phyloP scores from a whole-genome alignment of 306 rosid species.

The Psophocarpus tetragonolobus region DNA sequence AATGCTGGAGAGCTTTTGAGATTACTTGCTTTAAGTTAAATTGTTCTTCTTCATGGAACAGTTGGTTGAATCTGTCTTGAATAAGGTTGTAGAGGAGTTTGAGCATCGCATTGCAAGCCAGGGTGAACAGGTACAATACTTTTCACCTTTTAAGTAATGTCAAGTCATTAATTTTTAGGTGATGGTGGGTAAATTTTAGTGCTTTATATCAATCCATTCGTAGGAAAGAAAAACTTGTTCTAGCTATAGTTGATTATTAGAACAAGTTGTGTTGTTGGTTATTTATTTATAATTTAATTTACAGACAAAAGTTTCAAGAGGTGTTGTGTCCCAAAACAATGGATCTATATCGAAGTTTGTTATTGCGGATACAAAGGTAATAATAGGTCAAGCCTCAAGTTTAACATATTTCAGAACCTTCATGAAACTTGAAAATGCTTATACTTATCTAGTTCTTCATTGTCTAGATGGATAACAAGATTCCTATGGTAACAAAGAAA shows the following conservation, averaged over 20 bases:
- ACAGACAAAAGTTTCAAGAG: constrained; percentile 56
- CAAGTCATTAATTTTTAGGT: neutral
- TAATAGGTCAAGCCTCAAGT: constrained; percentile 10
- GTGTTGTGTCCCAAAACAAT: constrained; percentile 48
- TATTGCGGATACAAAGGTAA: constrained; percentile 60
- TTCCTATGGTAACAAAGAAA: constrained; percentile 42
- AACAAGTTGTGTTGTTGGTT: constrained; percentile 19
- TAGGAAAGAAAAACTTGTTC: neutral
- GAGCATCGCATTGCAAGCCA: constrained; percentile 74
- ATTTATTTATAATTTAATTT: neutral
- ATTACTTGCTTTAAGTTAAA: constrained; percentile 20
- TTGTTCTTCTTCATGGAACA: constrained; percentile 52
- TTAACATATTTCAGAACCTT: constrained; percentile 19
- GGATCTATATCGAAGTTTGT: constrained; percentile 48
- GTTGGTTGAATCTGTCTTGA: constrained; percentile 86
- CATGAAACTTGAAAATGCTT: constrained; percentile 11
- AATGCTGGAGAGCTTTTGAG: constrained; percentile 21
- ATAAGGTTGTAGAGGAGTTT: constrained; percentile 84
- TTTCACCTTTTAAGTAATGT: constrained; percentile 11
- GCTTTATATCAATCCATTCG: neutral
- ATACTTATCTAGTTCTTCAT: constrained; percentile 2
- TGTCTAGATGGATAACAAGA: constrained; percentile 51
- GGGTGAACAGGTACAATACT: constrained; percentile 56
- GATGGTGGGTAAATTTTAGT: neutral
- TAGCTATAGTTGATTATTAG: constrained; percentile 12